Evolutionary conservation across 768 basidiomycete genomes (phyloP).

Genomic region (Lactarius sp.): DNA sequence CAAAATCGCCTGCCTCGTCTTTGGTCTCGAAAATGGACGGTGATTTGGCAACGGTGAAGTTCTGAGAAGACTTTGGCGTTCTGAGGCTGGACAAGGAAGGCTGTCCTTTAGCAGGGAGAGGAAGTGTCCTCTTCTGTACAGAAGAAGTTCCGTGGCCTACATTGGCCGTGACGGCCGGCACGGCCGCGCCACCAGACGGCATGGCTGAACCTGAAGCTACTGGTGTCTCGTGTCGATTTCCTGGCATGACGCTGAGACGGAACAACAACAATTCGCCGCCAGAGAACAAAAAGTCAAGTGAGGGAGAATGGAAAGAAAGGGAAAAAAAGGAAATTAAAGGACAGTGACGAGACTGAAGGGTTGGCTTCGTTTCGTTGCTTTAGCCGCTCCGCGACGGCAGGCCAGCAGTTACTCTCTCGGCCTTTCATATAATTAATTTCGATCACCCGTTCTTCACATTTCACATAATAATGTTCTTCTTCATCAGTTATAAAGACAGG

Average conservation of each 20-base stretch:
- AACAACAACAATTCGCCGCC: not conserved
- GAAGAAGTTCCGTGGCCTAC: not conserved
- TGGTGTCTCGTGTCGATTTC: not conserved
- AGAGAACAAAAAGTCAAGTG: slow-evolving; percentile 1
- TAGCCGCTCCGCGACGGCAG: slow-evolving; percentile 10
- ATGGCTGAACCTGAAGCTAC: not conserved
- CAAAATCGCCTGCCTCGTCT: slow-evolving; percentile 32
- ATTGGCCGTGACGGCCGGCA: not conserved
- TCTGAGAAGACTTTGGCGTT: slow-evolving; percentile 2
- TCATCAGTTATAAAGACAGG: not conserved
- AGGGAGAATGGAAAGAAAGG: not conserved
- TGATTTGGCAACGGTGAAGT: not conserved
- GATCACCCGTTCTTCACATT: not conserved
- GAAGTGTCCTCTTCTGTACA: not conserved
- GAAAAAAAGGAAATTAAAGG: not conserved
- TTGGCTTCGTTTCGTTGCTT: not conserved
- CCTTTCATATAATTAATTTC: not conserved
- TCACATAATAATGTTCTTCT: not conserved
- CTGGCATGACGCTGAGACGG: not conserved
- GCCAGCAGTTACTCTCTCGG: not conserved
- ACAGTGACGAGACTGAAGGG: not conserved
- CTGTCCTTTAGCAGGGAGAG: not conserved
- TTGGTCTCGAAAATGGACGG: slow-evolving; percentile 9
- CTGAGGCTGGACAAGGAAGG: not conserved
- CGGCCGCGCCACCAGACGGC: not conserved